Base-by-base conservation (phyloP, 441 rosid genomes). In the Gossypium trilobum region DNA sequence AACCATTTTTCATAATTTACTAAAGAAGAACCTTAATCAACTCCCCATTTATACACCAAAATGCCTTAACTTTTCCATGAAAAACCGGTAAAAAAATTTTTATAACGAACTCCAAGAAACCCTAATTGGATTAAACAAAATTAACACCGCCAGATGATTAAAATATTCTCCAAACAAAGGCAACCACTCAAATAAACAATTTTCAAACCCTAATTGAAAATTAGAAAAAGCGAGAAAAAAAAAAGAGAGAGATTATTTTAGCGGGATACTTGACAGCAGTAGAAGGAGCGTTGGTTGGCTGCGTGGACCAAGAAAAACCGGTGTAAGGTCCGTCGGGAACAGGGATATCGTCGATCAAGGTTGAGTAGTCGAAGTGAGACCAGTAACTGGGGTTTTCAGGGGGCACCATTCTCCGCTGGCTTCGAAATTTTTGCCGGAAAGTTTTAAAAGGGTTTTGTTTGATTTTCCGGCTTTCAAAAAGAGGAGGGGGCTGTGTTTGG, bases 341-440 rank as follows among this genome's bases (percentile, higher is more conserved):
- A 8, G 88, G 76, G 67, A 83, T 77, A 29, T 91, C 98, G 73
- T 89, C 93, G 74, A 89, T 86, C 84, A 88, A 51, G 70, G 84
- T 79, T 54, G 44, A 58, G 4, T 75, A 89, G 68, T 93, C 96
- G 7, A 70, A 76, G 59, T 75, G 75, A 11, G 89, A 84, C 95
- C 95, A 90, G 73, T 87, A 89, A 78, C 86, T 90, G 62, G 88
- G 60, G 82, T 78, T 86, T 73, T 87, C 98, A 50, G 91, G 90
- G 0, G 93, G 86, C 52, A 84, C 93, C 98, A 93, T 93, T 82
- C 77, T 67, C 68, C 67, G 51, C 10, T 19, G 29, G 20, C 52
- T 39, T 39, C 0, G 56, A 29, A 52, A 44, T 44, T 27, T 59
- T 63, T 67, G 75, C 79, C 78, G 76, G 82, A 58, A 71, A 73